These are phyloP conservation scores for Colletotrichum sp. DNA, from an alignment of 2,329 filamentous ascomycete species.

Conservation along the genomic window DNA sequence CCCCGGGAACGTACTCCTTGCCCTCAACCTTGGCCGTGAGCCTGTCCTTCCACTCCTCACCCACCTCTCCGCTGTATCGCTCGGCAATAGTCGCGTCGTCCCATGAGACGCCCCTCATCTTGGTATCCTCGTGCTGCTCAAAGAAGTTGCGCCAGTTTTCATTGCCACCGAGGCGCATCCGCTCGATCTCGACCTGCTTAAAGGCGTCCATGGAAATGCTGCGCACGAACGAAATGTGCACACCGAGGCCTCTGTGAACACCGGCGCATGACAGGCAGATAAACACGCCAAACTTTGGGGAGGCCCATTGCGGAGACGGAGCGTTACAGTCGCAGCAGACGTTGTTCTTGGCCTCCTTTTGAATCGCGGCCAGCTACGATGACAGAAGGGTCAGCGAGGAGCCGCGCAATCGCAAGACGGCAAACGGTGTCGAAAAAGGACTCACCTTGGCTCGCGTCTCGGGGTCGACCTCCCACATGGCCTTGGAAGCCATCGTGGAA, in stretches of 20 bases:
- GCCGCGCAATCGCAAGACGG: not conserved
- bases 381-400: slow-evolving; percentile 11
- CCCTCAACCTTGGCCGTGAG: slow-evolving; percentile 88
- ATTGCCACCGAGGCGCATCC: slow-evolving; percentile 94
- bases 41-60: slow-evolving; percentile 95
- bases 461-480: slow-evolving; percentile 98
- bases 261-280: slow-evolving; percentile 97
- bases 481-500: slow-evolving; percentile 67
- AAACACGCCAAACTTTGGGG: slow-evolving; percentile 97
- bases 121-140: slow-evolving; percentile 70
- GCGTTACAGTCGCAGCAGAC: slow-evolving; percentile 94
- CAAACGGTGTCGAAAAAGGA: not conserved
- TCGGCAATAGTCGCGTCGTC: slow-evolving; percentile 90
- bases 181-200: slow-evolving; percentile 88
- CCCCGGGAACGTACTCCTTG: slow-evolving; percentile 79
- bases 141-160: slow-evolving; percentile 88
- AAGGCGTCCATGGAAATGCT: slow-evolving; percentile 99
- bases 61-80: slow-evolving; percentile 86
- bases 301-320: slow-evolving; percentile 96
- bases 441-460: slow-evolving; percentile 93
- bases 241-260: slow-evolving; percentile 90
- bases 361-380: slow-evolving; percentile 81
- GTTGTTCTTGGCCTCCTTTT: slow-evolving; percentile 89
- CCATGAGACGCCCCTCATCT: slow-evolving; percentile 73
- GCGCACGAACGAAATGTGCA: slow-evolving; percentile 98